These are phyloP conservation scores for Clonostachys solani DNA, from an alignment of 2,329 filamentous ascomycete species.

Conservation along the genomic window DNA sequence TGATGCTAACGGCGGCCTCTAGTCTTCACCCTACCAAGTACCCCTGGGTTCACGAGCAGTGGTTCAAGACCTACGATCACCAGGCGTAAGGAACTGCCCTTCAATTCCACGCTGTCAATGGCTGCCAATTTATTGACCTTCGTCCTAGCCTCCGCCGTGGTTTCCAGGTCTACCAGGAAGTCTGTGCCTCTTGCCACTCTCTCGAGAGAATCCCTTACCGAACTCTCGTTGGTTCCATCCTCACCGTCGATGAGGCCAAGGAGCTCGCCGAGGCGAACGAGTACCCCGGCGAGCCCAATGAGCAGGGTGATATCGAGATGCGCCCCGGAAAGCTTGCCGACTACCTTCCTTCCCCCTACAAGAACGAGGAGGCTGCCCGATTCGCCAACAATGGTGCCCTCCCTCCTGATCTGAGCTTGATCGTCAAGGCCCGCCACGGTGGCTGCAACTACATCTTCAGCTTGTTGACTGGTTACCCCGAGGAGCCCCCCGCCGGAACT, in stretches of 20 bases:
- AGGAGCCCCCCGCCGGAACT: constrained; percentile 89
- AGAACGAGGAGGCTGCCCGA: constrained; percentile 97
- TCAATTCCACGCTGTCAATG: not conserved
- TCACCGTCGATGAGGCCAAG: constrained; percentile 98
- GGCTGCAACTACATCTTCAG: constrained; percentile 99
- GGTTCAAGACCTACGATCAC: constrained; percentile 95
- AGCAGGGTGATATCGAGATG: constrained; percentile 97
- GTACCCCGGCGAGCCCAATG: constrained; percentile 97
- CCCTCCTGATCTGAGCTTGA: constrained; percentile 94
- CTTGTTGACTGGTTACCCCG: constrained; percentile 94
- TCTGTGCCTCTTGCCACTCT: constrained; percentile 97
- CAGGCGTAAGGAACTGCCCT: constrained; percentile 67
- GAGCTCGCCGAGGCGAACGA: constrained; percentile 95
- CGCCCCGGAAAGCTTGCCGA: constrained; percentile 97
- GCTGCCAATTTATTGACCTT: constrained; percentile 1
- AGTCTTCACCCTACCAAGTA: constrained; percentile 91
- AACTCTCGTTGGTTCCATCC: constrained; percentile 79
- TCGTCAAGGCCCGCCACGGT: constrained; percentile 95
- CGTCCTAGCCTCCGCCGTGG: constrained; percentile 81
- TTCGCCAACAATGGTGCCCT: constrained; percentile 98
- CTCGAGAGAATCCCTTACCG: constrained; percentile 93
- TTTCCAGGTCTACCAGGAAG: constrained; percentile 99
- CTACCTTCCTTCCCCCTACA: constrained; percentile 92
- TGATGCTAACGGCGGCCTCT: constrained; percentile 16
- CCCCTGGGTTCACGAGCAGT: constrained; percentile 92